Base-by-base conservation (phyloP, 768 basidiomycete genomes). In the Serendipita sp. region DNA sequence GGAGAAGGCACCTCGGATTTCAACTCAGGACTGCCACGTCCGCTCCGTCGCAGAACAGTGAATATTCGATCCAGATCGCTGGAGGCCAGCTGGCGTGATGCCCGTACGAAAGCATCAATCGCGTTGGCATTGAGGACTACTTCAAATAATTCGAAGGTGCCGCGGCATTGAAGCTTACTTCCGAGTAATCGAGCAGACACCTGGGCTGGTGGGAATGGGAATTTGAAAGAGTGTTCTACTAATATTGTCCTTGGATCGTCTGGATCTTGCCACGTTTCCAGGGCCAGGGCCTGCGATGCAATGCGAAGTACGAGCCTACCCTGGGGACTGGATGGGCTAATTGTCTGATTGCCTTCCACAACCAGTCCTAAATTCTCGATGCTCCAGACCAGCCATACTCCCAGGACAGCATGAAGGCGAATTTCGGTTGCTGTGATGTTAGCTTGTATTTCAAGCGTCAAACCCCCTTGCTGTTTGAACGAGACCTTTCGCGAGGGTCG, bases 101-200 rank as follows among this genome's bases (percentile, higher is more conserved):
- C 53, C n/a, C 53, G 20, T n/a, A 58, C 53, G 31, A 58, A 58
- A 31, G 53, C 53, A 33, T 58, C 53, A 20, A 58, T 34, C 24
- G 53, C 53, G 26, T 58, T 58, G 53, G 53, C 53, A 33, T 58
- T 58, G 17, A 58, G 53, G 28, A 58, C 53, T 24, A 58, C 26
- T 31, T 58, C 53, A 58, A 58, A 58, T n/a, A 58, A 11, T 58
- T 58, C 33, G 31, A 58, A 58, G 26, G 53, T 34, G 11, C 53
- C 53, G n/a, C 53, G 53, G 28, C 53, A 58, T n/a, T 31, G 53
- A 34, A 58, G 33, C 3, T 9, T 34, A 31, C 31, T 58, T 4
- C 31, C 30, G 17, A 31, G 17, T 9, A 58, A 31, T n/a, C 20
- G 53, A n/a, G 30, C 53, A 26, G 53, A 58, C 4, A 58, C 17